Evolutionary conservation across 495 filamentous ascomycete species (phyloP), one percentile per base, ranked within the genome.

Genomic region (Chaetomium fimeti): DNA sequence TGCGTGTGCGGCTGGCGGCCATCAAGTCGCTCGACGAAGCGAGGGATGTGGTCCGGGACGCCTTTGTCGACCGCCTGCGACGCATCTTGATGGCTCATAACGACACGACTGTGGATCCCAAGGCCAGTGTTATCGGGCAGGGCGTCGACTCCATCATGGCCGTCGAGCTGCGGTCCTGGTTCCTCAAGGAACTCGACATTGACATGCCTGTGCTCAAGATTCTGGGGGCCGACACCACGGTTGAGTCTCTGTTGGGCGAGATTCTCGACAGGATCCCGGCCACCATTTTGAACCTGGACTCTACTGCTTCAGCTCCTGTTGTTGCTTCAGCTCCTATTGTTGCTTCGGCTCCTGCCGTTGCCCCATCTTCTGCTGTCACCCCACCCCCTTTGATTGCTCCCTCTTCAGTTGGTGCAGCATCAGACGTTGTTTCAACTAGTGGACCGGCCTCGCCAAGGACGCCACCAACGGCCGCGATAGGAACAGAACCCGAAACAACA

Each of bases 191-290:
- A 48, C 59, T 79, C 2, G 66, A 73, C 27, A 71, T 73, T 24
- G 76, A 82, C 43, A 56, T 84, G 7, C 79, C 79, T 8, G 78
- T 83, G 3, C 69, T 82, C 5, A 79, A 84, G 68, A 76, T 83
- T 24, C 63, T 85, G 32, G 32, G 32, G 5, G 66, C 72, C 49
- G 77, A 72, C n/a, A 70, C 67, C 20, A 71, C 76, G 13, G 70
- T 48, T 42, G 32, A 36, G 32, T 36, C 32, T 9, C 32, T 36
- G 32, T 36, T 36, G 32, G 32, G 32, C 32, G 32, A 36, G 32
- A 36, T 36, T 36, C 32, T 36, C 9, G 32, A 36, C 32, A 36
- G 9, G 32, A 36, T 36, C 32, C 32, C 32, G 32, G 32, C 32
- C 32, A 36, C 5, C 9, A 36, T 36, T 36, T 36, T 36, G 32